Base-by-base conservation (phyloP, 495 filamentous ascomycete species). In the Xylaria longipes region DNA sequence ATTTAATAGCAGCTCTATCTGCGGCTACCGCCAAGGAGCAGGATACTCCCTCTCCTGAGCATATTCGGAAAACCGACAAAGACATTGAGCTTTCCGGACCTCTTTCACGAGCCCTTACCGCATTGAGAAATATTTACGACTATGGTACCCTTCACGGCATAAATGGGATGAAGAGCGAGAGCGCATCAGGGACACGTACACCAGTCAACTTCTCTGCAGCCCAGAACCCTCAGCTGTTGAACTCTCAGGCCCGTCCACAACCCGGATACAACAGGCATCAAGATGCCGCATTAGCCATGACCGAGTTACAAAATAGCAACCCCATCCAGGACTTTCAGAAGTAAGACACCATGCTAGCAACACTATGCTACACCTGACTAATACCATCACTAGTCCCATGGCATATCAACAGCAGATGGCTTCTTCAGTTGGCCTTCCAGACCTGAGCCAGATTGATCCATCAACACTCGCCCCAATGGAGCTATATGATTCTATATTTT, bases 61-160 rank as follows among this genome's bases (percentile, higher is more conserved):
- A 86, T 50, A 82, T 87, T 35, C 79, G 75, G 14, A 82, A 80
- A 60, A 83, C 84, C 0, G 84, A 86, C 37, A 84, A 80, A 67
- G 87, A 89, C 73, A 88, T 88, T 65, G 85, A 87, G 74, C 77
- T 89, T 25, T 87, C 85, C 1, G 87, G 86, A 0, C 87, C 87
- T 6, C 79, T 88, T 8, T 87, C 84, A 3, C 75, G 86, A 60
- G 87, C 87, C 11, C 73, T 89, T 46, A 81, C 78, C 1, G 87
- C 87, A n/a, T 75, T 89, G 37, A 85, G 83, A 70, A 88, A 87
- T 63, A 89, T 89, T 39, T 89, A 89, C 62, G 87, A 88, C 71
- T 86, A 88, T 77, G 87, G 87, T 1, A 84, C 82, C 50, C 74
- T 87, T 17, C 74, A 82, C 9, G 82, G 80, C 0, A 61, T 72